Evolutionary conservation across 2,329 filamentous ascomycete species (phyloP).

Genomic region (Dothistroma septosporum): DNA sequence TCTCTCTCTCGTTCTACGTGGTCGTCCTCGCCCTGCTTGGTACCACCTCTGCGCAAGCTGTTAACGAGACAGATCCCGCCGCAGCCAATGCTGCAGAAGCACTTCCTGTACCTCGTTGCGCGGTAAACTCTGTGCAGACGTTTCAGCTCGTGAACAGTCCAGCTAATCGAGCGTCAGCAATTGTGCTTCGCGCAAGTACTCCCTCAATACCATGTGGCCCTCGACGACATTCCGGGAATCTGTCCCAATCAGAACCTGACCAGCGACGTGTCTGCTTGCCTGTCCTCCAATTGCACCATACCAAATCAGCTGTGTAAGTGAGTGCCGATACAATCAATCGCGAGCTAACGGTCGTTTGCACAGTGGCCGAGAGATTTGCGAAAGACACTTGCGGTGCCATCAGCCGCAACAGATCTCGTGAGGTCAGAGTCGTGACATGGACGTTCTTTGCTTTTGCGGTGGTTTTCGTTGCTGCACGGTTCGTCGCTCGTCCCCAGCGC

Average conservation of each 20-base stretch:
- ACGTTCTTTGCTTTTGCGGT: slow-evolving; percentile 16
- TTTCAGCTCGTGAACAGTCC: neutral
- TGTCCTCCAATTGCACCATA: slow-evolving; percentile 18
- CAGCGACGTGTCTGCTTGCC: slow-evolving; percentile 16
- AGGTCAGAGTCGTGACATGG: slow-evolving; percentile 15
- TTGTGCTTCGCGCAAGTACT: slow-evolving; percentile 18
- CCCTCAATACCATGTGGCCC: slow-evolving; percentile 16
- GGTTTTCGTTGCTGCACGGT: slow-evolving; percentile 18
- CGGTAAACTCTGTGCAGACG: neutral
- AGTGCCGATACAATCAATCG: no score
- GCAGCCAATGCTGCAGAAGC: neutral
- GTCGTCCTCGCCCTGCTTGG: neutral
- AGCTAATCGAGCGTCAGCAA: slow-evolving; percentile 7
- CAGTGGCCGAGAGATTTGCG: slow-evolving; percentile 16
- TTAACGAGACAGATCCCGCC: neutral
- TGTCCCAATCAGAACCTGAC: slow-evolving; percentile 21
- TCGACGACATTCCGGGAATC: slow-evolving; percentile 14
- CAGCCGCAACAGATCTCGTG: slow-evolving; percentile 9
- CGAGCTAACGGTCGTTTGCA: slow-evolving; percentile 1
- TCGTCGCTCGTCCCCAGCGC: slow-evolving; percentile 17
- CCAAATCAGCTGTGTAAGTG: slow-evolving; percentile 17
- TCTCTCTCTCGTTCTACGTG: neutral
- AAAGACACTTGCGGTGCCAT: slow-evolving; percentile 18
- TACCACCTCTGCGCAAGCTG: neutral
- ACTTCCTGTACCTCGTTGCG: slow-evolving; percentile 5